Evolutionary conservation across 352 stramenopile genomes (phyloP), one percentile per base, ranked within the genome.

Genomic region (Phytopythium sindhum): DNA sequence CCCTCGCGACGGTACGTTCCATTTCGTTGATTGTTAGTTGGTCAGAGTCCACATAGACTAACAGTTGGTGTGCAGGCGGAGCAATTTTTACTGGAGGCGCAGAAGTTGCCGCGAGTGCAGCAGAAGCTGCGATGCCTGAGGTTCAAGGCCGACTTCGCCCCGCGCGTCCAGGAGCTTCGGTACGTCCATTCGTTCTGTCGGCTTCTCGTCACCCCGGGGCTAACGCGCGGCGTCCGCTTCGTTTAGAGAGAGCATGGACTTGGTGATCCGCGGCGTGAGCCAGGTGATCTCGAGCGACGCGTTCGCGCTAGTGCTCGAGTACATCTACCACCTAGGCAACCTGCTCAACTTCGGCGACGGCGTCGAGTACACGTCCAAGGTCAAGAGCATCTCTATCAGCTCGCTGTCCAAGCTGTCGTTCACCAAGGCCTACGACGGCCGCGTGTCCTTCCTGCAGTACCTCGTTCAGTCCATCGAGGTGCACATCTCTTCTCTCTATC

Each of bases 371-470:
- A 80, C 76, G 0, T 39, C 70, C 39, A 80, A 64, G 45, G 74
- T 88, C 12, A 81, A 77, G 42, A 88, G 84, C 17, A 90, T 95
- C 58, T 86, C 81, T 31, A 79, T 95, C 51, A 84, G 81, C 57
- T 95, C 86, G 28, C 66, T 95, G 19, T 73, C 78, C 6, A 92
- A 93, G 63, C 61, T 95, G 17, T 90, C 84, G 23, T 85, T 91
- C 47, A 95, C 84, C 2, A 95, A 93, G 47, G 86, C 84, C 29
- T 95, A 88, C 44, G 71, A 80, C 8, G 86, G 86, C 17, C 76
- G 77, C 19, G 79, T 88, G 28, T 90, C 86, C 21, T 85, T 95
- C 37, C 64, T 93, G 31, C 84, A 95, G 63, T 95, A 90, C 63
- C 70, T 90, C 31, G 81, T 95, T 14, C 79, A 95, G 65, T 87